Evolutionary conservation across 176 grass and related monocot species (phyloP).

Genomic region (Carex littledalei): DNA sequence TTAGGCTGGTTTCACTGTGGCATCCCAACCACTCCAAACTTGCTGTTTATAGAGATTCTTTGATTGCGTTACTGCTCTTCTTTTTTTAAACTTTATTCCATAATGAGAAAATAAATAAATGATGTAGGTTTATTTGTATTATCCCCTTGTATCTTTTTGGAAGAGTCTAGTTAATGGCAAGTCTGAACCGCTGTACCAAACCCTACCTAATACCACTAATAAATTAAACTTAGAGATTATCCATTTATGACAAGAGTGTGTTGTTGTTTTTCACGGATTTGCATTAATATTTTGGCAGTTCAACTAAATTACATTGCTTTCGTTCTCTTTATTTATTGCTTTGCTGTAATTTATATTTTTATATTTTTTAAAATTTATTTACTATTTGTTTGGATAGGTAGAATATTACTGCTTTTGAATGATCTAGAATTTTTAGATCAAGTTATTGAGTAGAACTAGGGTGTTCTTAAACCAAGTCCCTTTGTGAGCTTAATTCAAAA

Average conservation of each 20-base stretch:
- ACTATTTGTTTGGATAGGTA: no score
- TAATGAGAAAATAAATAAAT: no score
- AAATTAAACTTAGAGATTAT: neutral
- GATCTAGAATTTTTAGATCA: no score
- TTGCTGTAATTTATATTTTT: no score
- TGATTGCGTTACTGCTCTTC: neutral
- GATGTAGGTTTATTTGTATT: neutral
- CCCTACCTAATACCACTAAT: neutral
- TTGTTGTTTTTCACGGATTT: neutral
- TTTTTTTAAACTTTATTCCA: neutral
- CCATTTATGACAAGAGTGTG: neutral
- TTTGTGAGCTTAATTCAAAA: no score
- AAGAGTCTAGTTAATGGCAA: neutral
- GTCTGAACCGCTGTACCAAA: neutral
- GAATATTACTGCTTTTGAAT: no score
- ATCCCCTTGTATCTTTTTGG: neutral
- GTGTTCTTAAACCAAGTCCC: no score
- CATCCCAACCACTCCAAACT: neutral
- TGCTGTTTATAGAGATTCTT: neutral
- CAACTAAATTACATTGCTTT: neutral
- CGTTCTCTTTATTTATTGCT: neutral
- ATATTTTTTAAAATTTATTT: no score
- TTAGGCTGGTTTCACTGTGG: neutral
- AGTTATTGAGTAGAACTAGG: no score
- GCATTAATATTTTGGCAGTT: slow-evolving; percentile 6